These are phyloP conservation scores for Fraxinus pennsylvanica DNA, from an alignment of 257 asterid species.

Conservation along the genomic window DNA sequence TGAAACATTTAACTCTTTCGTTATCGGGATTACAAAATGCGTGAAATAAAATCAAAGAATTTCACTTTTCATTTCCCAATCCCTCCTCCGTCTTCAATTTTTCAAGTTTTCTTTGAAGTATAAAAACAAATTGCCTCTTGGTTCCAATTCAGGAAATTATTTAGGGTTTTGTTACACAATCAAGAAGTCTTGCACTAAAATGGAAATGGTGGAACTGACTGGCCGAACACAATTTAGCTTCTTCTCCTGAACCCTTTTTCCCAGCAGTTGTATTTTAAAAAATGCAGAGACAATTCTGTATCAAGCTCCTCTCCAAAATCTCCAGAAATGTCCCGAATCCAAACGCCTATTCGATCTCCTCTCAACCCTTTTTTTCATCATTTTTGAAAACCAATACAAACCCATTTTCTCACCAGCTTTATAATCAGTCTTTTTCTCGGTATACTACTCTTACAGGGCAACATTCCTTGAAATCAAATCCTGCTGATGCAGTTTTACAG, in stretches of 20 bases:
- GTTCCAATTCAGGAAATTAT: not conserved
- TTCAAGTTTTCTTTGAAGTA: not conserved
- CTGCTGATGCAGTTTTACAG: constrained; percentile 28
- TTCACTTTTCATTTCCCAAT: not conserved
- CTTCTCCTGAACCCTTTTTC: not conserved
- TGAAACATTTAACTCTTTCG: no score
- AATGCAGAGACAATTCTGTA: constrained; percentile 43
- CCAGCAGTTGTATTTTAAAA: not conserved
- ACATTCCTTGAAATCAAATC: constrained; percentile 22
- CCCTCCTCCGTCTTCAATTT: not conserved
- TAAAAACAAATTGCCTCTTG: not conserved
- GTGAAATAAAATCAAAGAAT: not conserved
- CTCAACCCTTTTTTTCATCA: constrained; percentile 18
- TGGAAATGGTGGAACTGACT: not conserved
- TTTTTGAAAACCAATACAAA: constrained; percentile 14
- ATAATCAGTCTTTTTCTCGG: constrained; percentile 22
- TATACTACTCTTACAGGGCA: constrained; percentile 34
- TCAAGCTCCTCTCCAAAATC: constrained; percentile 38
- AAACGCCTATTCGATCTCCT: constrained; percentile 19
- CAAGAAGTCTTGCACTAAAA: not conserved
- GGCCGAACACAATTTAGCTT: not conserved
- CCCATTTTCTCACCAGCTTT: constrained; percentile 18
- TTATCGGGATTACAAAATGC: not conserved
- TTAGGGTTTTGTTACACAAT: not conserved
- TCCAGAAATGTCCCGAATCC: constrained; percentile 27